Conservation (phyloP, 352 stramenopile species). For the Thalassiosira sp. region DNA sequence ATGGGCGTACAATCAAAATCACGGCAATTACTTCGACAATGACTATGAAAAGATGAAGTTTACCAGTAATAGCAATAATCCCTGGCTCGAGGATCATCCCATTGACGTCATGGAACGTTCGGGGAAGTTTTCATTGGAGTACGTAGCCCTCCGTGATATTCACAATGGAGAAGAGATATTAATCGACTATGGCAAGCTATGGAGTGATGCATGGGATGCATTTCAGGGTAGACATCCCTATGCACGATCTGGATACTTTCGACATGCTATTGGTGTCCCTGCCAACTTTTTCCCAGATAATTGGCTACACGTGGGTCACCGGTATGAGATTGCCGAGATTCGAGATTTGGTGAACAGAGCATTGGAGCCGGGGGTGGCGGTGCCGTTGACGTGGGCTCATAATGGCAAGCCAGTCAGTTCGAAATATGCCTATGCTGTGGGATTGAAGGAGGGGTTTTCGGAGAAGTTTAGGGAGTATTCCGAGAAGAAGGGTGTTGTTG, state of each 20-base stretch:
- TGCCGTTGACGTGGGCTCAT: constrained; percentile 51
- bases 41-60: constrained; percentile 28
- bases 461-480: constrained; percentile 50
- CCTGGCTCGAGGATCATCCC: constrained; percentile 45
- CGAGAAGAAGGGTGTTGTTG: constrained; percentile 45
- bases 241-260: constrained; percentile 41
- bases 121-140: constrained; percentile 53
- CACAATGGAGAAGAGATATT: constrained; percentile 62
- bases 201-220: constrained; percentile 49
- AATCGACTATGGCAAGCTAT: constrained; percentile 64
- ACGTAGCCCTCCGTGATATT: constrained; percentile 62
- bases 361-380: constrained; percentile 29
- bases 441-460: constrained; percentile 43
- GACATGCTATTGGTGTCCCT: constrained; percentile 50
- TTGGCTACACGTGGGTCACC: constrained; percentile 39
- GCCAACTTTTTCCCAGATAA: constrained; percentile 47
- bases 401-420: constrained; percentile 49
- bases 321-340: constrained; percentile 53
- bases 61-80: constrained; percentile 23
- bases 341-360: constrained; percentile 45
- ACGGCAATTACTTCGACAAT: constrained; percentile 24
- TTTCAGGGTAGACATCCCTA: constrained; percentile 10
- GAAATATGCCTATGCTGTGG: constrained; percentile 50
- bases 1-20: constrained; percentile 35
- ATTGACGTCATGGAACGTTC: constrained; percentile 54